A percentile compares a stretch with the other conserved stretches of the same genome.
Conservation (phyloP, 306 rosid genomes). For the Canavalia ensiformis region DNA sequence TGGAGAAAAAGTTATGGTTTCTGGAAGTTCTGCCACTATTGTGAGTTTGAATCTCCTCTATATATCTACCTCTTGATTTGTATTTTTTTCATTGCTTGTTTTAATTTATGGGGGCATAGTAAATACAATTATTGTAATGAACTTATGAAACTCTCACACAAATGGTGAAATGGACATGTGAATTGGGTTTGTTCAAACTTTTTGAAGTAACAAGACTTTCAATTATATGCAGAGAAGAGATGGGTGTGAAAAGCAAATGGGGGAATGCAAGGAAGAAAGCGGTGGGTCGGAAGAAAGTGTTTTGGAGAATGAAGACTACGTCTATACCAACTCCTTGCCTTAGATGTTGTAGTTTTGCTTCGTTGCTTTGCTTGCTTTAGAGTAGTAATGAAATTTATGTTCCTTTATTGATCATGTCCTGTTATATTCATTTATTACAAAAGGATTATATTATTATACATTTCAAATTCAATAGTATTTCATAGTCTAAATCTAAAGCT, state of each 20-base stretch:
- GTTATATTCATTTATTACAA: too few species aligned
- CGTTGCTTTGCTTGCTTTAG: neutral
- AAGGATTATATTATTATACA: too few species aligned
- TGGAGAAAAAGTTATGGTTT: slow-evolving; percentile 50
- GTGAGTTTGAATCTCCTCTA: slow-evolving; percentile 51
- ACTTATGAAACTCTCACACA: neutral
- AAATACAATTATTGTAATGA: neutral
- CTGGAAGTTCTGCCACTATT: slow-evolving; percentile 45
- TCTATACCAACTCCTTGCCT: slow-evolving; percentile 75
- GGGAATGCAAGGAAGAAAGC: slow-evolving; percentile 52
- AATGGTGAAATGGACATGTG: neutral
- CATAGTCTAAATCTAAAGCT: neutral
- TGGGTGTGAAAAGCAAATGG: slow-evolving; percentile 49
- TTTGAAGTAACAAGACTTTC: neutral
- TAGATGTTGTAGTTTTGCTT: slow-evolving; percentile 20
- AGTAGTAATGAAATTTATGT: too few species aligned
- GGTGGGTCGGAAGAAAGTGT: slow-evolving; percentile 51
- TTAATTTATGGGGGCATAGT: neutral
- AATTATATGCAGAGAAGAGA: slow-evolving; percentile 55
- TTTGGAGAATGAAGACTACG: slow-evolving; percentile 70
- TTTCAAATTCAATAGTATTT: too few species aligned
- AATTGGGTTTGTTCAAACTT: slow-evolving; percentile 2
- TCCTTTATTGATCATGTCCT: too few species aligned
- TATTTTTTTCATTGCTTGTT: neutral
- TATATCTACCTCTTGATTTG: slow-evolving; percentile 14